Conservation (phyloP, 2,329 filamentous ascomycete genomes). For the Blumeriella jaapii region DNA sequence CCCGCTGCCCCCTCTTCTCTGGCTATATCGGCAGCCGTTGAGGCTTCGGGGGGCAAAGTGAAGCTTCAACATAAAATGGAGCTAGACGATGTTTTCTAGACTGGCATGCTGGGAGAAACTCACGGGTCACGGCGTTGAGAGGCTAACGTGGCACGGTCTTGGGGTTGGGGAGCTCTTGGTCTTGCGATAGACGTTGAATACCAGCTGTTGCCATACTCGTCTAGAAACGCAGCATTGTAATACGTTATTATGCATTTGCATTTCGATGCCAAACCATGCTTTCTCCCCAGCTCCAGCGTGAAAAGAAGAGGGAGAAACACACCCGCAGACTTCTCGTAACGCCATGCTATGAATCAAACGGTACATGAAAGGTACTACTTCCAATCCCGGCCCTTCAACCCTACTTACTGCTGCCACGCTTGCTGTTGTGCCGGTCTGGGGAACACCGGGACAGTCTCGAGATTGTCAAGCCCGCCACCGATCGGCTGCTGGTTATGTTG, state of each 20-base stretch:
- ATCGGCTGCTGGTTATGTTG: slow-evolving; percentile 69
- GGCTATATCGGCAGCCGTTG: slow-evolving; percentile 29
- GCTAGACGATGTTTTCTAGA: slow-evolving; percentile 36
- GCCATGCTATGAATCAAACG: slow-evolving; percentile 23
- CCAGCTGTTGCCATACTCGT: slow-evolving; percentile 6
- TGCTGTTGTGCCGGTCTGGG: slow-evolving; percentile 61
- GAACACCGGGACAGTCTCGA: slow-evolving; percentile 75
- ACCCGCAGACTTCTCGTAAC: slow-evolving; percentile 18
- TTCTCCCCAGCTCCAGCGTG: no score
- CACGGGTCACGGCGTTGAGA: neutral
- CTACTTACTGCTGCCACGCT: slow-evolving; percentile 40
- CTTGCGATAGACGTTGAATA: slow-evolving; percentile 5
- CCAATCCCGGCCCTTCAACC: neutral
- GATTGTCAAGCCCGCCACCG: slow-evolving; percentile 66
- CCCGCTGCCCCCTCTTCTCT: slow-evolving; percentile 23
- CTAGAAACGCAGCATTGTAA: slow-evolving; percentile 14
- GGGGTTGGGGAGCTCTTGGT: slow-evolving; percentile 3
- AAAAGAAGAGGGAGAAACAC: neutral
- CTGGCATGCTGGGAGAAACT: slow-evolving; percentile 3
- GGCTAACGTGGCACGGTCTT: slow-evolving; percentile 5
- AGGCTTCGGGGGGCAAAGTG: slow-evolving; percentile 25
- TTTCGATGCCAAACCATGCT: slow-evolving; percentile 7
- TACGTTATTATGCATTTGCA: slow-evolving; percentile 18
- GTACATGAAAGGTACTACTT: slow-evolving; percentile 9
- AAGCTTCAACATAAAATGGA: slow-evolving; percentile 33